Evolutionary conservation across 176 grass and related monocot genomes (phyloP), one percentile per base, ranked within the genome.

Genomic region (Phragmites australis): DNA sequence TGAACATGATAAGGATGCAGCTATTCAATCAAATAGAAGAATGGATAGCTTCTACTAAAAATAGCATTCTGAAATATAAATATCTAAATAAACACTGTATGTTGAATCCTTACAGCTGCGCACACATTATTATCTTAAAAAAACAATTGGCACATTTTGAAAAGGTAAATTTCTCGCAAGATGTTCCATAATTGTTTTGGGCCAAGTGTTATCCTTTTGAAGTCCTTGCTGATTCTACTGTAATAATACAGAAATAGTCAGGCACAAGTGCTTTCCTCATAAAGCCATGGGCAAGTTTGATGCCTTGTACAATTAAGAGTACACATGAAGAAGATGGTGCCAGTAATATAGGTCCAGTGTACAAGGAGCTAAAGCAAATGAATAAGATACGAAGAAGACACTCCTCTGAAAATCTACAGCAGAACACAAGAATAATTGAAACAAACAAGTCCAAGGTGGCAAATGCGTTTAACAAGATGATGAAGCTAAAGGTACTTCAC

Each of bases 1-100:
- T 98, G 86, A 81, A 92, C 21, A 94, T 69, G 50, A 74, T 19
- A 76, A 62, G 19, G 30, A 85, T 81, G 16, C 30, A 54, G 54
- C 65, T 48, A 75, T 60, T 79, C 65, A 26, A 70, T 74, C 1
- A 0, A 52, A 45, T 46, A 27, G 53, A 61, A 27, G 60, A 46
- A 82, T 53, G 11, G 21, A 89, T 1, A 31, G 15, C 7, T 39
- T 76, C 37, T 75, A 22, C 50, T 81, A n/a, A 67, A 74, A 88
- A 29, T 47, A 84, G 40, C 39, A 53, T 52, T 60, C 26, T 62
- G 56, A 30, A 60, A 15, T 15, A 60, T 29, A 60, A 29, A n/a
- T n/a, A n/a, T n/a, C n/a, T n/a, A n/a, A 40, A 82, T 25, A 77
- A 82, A 39, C 0, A 83, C 7, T 14, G 42, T 21, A 7, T 47